Base-by-base conservation (phyloP, 768 basidiomycete genomes). In the Suillus luteus region DNA sequence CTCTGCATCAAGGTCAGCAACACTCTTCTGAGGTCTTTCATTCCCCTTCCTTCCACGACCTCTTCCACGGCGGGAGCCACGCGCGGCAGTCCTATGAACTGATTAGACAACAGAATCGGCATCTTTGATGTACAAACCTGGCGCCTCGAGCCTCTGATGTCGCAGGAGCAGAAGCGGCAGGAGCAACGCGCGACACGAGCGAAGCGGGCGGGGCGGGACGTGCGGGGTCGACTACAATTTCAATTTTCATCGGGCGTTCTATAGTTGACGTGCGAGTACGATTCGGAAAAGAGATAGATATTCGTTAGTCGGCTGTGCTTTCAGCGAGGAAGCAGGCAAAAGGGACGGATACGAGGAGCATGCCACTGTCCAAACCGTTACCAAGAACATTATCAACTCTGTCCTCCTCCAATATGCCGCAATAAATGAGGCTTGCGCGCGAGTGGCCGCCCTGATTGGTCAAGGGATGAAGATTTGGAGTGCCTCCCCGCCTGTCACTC, bases 171-270 rank as follows among this genome's bases (percentile, higher is more conserved):
- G 79, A 76, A 15, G 86, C 78, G 3, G 87, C 85, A 41, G 94
- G 92, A 4, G 93, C 92, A 41, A 99, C 93, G 60, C 97, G 92
- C 31, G 91, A 86, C 19, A 86, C 87, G 67, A 99, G 83, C 5
- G 92, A 83, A 22, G 81, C 81, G 11, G 81, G 76, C 12, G 85
- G 77, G 7, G 86, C 82, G n/a, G 89, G 80, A 49, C 85, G 83
- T 52, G 88, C 83, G 14, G 93, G 93, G 80, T 96, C 93, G 75
- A 96, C 85, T 52, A 99, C 87, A 68, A 99, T 93, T 83, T 99
- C 96, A 66, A 99, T 95, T 84, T 95, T 96, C 95, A 99, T 97
- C 27, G 94, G 92, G 69, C 93, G 92, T 84, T 93, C 96, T 99
- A 73, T 77, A 78, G 70, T 72, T 69, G 75, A 69, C 66, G 71